Evolutionary conservation across 495 filamentous ascomycete species (phyloP).

Genomic region (Aspergillus haitiensis): DNA sequence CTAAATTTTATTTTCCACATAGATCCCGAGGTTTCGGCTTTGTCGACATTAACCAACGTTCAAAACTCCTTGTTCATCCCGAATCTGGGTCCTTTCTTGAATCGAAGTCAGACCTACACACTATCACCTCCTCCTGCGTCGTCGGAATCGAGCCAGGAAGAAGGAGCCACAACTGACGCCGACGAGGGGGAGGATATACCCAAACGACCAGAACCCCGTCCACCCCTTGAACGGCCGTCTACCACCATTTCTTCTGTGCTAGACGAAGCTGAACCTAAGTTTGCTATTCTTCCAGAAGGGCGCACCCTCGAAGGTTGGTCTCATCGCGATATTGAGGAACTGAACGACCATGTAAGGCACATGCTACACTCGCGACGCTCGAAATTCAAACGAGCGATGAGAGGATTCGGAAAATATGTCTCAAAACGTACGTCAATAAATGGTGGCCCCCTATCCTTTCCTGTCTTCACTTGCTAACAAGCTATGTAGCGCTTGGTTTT

Average conservation of each 20-base stretch:
- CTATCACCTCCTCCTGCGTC: slow-evolving; percentile 53
- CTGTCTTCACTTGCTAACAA: slow-evolving; percentile 6
- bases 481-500: slow-evolving; percentile 60
- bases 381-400: slow-evolving; percentile 73
- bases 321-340: slow-evolving; percentile 63
- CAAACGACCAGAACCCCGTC: slow-evolving; percentile 27
- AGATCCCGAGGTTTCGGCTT: slow-evolving; percentile 74
- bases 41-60: slow-evolving; percentile 75
- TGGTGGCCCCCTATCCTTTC: neutral
- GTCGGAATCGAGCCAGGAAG: slow-evolving; percentile 19
- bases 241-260: slow-evolving; percentile 39
- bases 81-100: slow-evolving; percentile 64
- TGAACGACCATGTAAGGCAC: slow-evolving; percentile 80
- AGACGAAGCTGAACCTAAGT: slow-evolving; percentile 32
- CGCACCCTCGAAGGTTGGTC: slow-evolving; percentile 67
- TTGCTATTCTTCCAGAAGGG: slow-evolving; percentile 54
- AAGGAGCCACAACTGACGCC: slow-evolving; percentile 35
- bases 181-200: slow-evolving; percentile 34
- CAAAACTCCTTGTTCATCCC: slow-evolving; percentile 78
- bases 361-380: slow-evolving; percentile 76
- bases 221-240: slow-evolving; percentile 32
- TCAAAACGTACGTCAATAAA: slow-evolving; percentile 53
- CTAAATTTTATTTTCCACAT: neutral
- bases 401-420: slow-evolving; percentile 72
- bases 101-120: slow-evolving; percentile 71